Evolutionary conservation across 2,329 filamentous ascomycete genomes (phyloP), one percentile per base, ranked within the genome.

Genomic region (Cordyceps cicadae): DNA sequence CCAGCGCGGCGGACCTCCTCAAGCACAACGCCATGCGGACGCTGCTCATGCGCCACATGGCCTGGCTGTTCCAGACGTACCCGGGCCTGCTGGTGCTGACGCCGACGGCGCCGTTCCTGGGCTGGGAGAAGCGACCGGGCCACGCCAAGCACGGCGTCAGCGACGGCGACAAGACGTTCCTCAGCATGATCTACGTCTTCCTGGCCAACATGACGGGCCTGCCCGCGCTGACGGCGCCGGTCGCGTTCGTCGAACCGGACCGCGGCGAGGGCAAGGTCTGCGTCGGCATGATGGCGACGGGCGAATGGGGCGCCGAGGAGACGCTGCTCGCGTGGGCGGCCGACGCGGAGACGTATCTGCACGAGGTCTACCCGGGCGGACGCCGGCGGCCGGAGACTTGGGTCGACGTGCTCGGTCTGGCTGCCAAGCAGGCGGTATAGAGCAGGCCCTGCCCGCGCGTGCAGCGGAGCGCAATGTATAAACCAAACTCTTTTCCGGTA

Each of bases 101-200:
- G 2, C 92, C 92, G 0, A 92, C 90, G 1, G 84, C 85, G 3
- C 89, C 92, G 0, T 82, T 88, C 62, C 79, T 85, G 0, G 92
- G 92, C 12, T 95, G 89, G 88, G 82, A 83, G 48, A 84, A 87
- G 26, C 63, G 71, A 12, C 73, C 78, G 1, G 79, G 76, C 9
- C 86, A 89, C 46, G 76, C 85, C 17, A 76, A 76, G n/a, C 86
- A 92, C 67, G 92, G 92, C 2, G 77, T 90, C 65, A 87, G 81
- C 43, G 88, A 97, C 71, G 87, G 81, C 0, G 91, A 94, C 70
- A 78, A 76, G 63, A 86, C 84, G 17, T 76, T 96, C n/a, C 78
- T 82, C 29, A 89, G 84, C 69, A 96, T 96, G 90, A 84, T 87
- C 72, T 96, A 90, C 73, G 86, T 89, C 17, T 96, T 89, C 82